These are phyloP conservation scores for Cyberlindnera mississippiensis DNA, from an alignment of 805 yeast species.

Conservation along the genomic window DNA sequence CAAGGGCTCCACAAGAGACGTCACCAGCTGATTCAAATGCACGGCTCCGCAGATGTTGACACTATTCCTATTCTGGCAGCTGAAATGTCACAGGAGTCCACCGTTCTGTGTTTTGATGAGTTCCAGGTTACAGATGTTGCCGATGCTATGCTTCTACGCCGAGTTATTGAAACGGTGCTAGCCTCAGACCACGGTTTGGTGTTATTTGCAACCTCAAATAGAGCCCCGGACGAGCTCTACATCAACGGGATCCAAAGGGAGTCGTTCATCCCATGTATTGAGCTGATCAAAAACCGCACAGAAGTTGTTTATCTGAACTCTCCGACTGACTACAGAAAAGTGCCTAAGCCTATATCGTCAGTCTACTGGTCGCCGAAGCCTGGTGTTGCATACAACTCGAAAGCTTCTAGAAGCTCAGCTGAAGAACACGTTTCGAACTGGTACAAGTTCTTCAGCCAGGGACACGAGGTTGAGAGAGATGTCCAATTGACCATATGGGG, in stretches of 20 bases:
- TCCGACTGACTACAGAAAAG: conserved; percentile 90
- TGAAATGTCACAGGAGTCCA: conserved; percentile 71
- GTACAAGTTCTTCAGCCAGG: conserved; percentile 75
- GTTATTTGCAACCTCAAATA: conserved; percentile 88
- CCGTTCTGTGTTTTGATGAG: conserved; percentile 91
- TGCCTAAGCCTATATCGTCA: conserved; percentile 76
- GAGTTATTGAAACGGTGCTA: conserved; percentile 63
- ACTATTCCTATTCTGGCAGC: conserved; percentile 81
- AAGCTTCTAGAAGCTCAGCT: conserved; percentile 47
- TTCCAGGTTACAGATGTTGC: conserved; percentile 98
- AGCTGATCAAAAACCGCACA: conserved; percentile 66
- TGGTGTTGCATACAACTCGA: conserved; percentile 51
- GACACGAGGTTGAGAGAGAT: conserved; percentile 39
- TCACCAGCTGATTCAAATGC: conserved; percentile 64
- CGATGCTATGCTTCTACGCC: conserved; percentile 91
- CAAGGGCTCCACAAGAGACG: conserved; percentile 85
- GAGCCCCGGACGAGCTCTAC: conserved; percentile 92
- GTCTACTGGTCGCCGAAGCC: conserved; percentile 74
- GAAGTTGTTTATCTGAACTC: conserved; percentile 79
- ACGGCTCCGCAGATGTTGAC: conserved; percentile 67
- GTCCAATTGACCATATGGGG: conserved; percentile 76
- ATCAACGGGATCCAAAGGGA: conserved; percentile 92
- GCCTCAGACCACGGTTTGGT: conserved; percentile 78
- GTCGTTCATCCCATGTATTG: conserved; percentile 89
- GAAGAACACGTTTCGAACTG: conserved; percentile 64